A percentile compares a stretch with the other conserved stretches of the same genome.
Conservation (phyloP, 805 yeast genomes). For the Wickerhamiella qilinensis region DNA sequence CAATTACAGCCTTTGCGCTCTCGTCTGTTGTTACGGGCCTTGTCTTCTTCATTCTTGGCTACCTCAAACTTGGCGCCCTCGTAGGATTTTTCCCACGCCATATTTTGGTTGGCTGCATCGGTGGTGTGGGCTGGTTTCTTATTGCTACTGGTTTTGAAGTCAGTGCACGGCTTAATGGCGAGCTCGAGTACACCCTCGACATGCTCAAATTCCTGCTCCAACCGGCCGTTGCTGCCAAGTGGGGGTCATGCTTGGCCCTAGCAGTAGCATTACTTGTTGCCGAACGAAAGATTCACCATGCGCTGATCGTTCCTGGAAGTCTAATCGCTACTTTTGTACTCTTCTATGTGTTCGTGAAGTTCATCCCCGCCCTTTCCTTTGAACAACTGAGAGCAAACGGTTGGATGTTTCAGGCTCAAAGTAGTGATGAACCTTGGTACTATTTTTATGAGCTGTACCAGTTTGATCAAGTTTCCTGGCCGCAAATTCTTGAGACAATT, state of each 20-base stretch:
- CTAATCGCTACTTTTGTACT: constrained; percentile 53
- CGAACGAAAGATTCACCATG: constrained; percentile 44
- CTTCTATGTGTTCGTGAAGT: constrained; percentile 52
- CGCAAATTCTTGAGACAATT: constrained; percentile 43
- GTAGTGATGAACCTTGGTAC: constrained; percentile 69
- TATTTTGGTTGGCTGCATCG: constrained; percentile 90
- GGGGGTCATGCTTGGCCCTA: constrained; percentile 55
- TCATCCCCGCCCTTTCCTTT: constrained; percentile 52
- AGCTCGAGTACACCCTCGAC: constrained; percentile 43
- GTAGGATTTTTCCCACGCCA: constrained; percentile 96
- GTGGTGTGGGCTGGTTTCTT: constrained; percentile 93
- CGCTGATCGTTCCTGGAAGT: constrained; percentile 66
- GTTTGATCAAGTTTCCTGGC: constrained; percentile 60
- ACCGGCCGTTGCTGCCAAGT: constrained; percentile 37
- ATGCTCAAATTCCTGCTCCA: constrained; percentile 31
- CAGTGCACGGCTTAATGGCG: constrained; percentile 63
- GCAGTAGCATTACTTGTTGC: constrained; percentile 44
- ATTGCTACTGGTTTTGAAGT: constrained; percentile 86
- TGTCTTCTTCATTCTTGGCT: constrained; percentile 64
- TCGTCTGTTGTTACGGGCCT: constrained; percentile 78
- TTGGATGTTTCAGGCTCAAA: constrained; percentile 66
- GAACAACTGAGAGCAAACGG: constrained; percentile 51
- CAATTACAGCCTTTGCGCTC: constrained; percentile 68
- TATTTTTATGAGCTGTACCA: constrained; percentile 62
- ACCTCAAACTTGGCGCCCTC: constrained; percentile 60